Conservation (phyloP, 1,284 basidiomycete species). For the Hypsizygus ulmarius region DNA sequence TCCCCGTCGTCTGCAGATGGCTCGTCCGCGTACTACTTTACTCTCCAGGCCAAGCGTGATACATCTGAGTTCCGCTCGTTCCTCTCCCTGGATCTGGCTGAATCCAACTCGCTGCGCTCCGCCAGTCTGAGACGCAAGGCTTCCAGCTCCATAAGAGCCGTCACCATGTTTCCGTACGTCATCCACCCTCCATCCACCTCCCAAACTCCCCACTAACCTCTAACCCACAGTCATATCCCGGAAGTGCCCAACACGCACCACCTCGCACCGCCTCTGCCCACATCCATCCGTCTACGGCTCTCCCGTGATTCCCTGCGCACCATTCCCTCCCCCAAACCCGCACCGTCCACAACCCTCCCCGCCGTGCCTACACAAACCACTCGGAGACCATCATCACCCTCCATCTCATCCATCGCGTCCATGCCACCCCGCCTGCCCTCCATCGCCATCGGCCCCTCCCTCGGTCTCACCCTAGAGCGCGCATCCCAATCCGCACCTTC, state of each 20-base stretch:
- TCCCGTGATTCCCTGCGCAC: conserved; percentile 47
- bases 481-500: conserved; percentile 17
- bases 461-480: conserved; percentile 31
- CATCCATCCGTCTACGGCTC: conserved; percentile 26
- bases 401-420: conserved; percentile 8
- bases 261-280: conserved; percentile 15
- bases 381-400: conserved; percentile 12
- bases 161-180: conserved; percentile 26
- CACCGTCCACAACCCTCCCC: conserved; percentile 51
- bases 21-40: conserved; percentile 47
- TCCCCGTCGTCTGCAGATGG: conserved; percentile 27
- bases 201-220: conserved; percentile 2
- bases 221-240: conserved; percentile 22
- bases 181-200: neutral
- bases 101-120: conserved; percentile 45
- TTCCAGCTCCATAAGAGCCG: conserved; percentile 28
- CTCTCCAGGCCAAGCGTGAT: conserved; percentile 44
- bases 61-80: conserved; percentile 48
- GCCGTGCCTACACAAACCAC: conserved; percentile 31
- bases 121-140: conserved; percentile 42
- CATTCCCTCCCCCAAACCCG: conserved; percentile 62
- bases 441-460: conserved; percentile 29
- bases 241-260: conserved; percentile 20
- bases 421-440: conserved; percentile 31
- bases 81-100: conserved; percentile 59